These are phyloP conservation scores for Thelonectria olida DNA, from an alignment of 2,329 filamentous ascomycete species.

Conservation along the genomic window DNA sequence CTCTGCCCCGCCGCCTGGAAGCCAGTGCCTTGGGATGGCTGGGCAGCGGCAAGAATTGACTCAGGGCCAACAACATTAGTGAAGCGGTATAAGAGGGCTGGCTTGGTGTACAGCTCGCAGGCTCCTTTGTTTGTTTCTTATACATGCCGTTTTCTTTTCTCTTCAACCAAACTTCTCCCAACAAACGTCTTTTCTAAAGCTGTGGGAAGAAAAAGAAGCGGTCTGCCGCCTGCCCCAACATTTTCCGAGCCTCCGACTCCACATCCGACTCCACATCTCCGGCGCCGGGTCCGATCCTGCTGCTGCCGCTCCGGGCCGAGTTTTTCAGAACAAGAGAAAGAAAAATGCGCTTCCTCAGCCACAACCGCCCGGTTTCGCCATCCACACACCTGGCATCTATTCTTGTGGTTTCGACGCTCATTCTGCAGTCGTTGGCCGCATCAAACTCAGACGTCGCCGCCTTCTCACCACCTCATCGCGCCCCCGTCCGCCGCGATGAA, in stretches of 20 bases:
- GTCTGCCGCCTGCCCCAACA: conserved; percentile 1
- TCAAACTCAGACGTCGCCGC: conserved; percentile 8
- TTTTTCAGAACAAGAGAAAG: not conserved
- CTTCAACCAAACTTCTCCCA: not conserved
- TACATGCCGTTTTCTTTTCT: not conserved
- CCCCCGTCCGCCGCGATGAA: conserved; percentile 37
- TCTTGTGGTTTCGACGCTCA: conserved; percentile 23
- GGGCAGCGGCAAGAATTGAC: conserved; percentile 40
- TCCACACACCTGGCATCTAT: conserved; percentile 8
- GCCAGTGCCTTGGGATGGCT: conserved; percentile 22
- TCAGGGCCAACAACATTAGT: conserved; percentile 16
- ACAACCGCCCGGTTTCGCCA: not conserved
- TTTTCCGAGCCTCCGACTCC: conserved; percentile 14
- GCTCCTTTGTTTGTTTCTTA: not conserved
- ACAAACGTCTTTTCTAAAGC: no score
- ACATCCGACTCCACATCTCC: conserved; percentile 6
- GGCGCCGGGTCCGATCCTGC: conserved; percentile 19
- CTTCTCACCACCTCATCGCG: not conserved
- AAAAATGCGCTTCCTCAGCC: conserved; percentile 22
- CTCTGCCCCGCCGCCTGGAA: conserved; percentile 21
- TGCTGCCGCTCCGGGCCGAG: not conserved
- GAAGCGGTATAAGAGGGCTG: conserved; percentile 24
- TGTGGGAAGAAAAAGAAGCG: not conserved
- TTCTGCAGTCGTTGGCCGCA: conserved; percentile 3
- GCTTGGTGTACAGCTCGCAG: not conserved